phyloP scores from a whole-genome alignment of 257 asterid genomes.

The Verbascum thapsus region DNA sequence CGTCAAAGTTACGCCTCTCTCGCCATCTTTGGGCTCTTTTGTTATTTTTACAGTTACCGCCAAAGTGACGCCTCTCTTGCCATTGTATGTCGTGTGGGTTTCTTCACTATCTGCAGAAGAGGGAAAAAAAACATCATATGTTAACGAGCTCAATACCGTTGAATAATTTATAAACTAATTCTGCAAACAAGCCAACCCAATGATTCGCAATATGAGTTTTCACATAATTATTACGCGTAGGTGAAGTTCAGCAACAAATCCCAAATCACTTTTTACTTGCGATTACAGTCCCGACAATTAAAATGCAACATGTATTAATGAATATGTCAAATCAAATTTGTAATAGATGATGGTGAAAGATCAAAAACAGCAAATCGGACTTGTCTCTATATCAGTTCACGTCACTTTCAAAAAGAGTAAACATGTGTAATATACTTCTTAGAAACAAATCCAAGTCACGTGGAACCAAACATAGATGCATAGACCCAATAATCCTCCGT shows the following conservation, averaged over 20 bases:
- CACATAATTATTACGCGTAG: too few species aligned
- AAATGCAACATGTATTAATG: too few species aligned
- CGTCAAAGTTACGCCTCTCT: conserved; percentile 15
- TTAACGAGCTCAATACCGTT: not conserved
- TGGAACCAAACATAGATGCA: conserved; percentile 1
- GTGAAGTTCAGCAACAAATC: too few species aligned
- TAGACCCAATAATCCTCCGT: too few species aligned
- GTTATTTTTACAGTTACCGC: conserved; percentile 24
- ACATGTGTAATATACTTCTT: too few species aligned
- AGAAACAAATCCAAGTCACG: not conserved
- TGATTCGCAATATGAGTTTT: not conserved
- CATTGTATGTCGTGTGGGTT: conserved; percentile 7
- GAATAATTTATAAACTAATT: conserved; percentile 3
- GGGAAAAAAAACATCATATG: not conserved
- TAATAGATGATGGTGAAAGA: not conserved
- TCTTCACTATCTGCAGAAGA: conserved; percentile 34
- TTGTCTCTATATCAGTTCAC: not conserved
- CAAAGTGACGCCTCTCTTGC: too few species aligned
- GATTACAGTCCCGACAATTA: too few species aligned
- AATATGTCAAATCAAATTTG: too few species aligned
- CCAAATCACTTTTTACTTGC: too few species aligned
- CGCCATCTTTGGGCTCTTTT: conserved; percentile 22
- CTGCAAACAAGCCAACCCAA: conserved; percentile 2
- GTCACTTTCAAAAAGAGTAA: too few species aligned
- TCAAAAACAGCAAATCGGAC: conserved; percentile 1